Conservation (phyloP, 2,329 filamentous ascomycete genomes). For the Trichoderma atrobrunneum region DNA sequence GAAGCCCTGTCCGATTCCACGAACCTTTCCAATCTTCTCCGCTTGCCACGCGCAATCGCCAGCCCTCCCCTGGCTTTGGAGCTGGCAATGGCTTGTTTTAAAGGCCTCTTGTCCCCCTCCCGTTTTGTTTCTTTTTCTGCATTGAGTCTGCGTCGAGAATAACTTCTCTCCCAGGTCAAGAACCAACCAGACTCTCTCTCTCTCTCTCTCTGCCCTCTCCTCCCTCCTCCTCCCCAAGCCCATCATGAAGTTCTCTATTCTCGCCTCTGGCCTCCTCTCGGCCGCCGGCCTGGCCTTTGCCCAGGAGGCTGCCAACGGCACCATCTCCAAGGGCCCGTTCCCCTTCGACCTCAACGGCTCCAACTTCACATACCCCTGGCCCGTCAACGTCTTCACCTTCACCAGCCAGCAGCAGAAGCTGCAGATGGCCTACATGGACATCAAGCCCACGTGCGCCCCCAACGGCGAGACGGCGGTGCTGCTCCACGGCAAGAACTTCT, state of each 20-base stretch:
- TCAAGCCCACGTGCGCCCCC: constrained; percentile 35
- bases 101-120: neutral
- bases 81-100: neutral
- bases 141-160: neutral
- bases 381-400: constrained; percentile 48
- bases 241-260: constrained; percentile 29
- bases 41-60: constrained; percentile 11
- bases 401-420: constrained; percentile 46
- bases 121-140: neutral
- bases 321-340: constrained; percentile 37
- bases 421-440: constrained; percentile 57
- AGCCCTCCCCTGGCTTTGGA: neutral
- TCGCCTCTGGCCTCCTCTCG: constrained; percentile 23
- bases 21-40: neutral
- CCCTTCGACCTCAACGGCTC: constrained; percentile 46
- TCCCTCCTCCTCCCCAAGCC: neutral
- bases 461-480: constrained; percentile 46
- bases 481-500: constrained; percentile 57
- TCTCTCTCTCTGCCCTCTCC: neutral
- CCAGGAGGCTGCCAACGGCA: constrained; percentile 29
- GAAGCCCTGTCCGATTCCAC: neutral
- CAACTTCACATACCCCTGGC: constrained; percentile 53
- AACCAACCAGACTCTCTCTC: neutral
- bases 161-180: neutral
- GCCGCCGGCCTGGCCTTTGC: constrained; percentile 23